Base-by-base conservation (phyloP, 352 stramenopile genomes). In the Globisporangium paddicum region DNA sequence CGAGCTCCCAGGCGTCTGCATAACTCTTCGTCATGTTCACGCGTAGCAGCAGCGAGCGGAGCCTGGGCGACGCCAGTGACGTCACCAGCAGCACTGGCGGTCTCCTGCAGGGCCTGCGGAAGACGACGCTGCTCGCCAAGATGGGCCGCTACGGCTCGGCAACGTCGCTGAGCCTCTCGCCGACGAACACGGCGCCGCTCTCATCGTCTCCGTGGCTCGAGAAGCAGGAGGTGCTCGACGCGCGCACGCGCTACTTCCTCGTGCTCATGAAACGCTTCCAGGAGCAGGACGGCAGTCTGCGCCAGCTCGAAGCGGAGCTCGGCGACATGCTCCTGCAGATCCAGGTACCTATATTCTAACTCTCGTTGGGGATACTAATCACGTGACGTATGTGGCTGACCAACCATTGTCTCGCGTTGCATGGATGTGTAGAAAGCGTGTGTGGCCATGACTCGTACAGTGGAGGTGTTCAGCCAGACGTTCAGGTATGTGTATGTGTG, bases 101-200 rank as follows among this genome's bases (percentile, higher is more conserved):
- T 0, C 50, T 91, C 52, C 52, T 91, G 28, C 79, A 85, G n/a
- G 81, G 74, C 2, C 68, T 90, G 57, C 57, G 75, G 10, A 76
- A 68, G 60, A 89, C 82, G 60, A 89, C 88, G 44, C 68, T 72
- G 18, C 72, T 79, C 34, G 26, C 46, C 26, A 87, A 83, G 64
- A 89, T 91, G 47, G 67, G 68, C 13, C 77, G 79, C 34, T 82
- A 79, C 45, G 58, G 58, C 3, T 53, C 53, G 19, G 38, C 55
- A 2, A 3, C 62, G 13, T 50, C 25, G 7, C 47, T 58, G 58
- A 54, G 37, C 47, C 58, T 19, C 25, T 45, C 55, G 41, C 44
- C 32, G n/a, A 69, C 58, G 8, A 40, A 40, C 46, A 14, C 47
- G 11, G 38, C 55, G 46, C 16, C 42, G 38, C 9, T 16, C 23